Conservation (phyloP, 495 filamentous ascomycete genomes). For the Penicillium roqueforti region DNA sequence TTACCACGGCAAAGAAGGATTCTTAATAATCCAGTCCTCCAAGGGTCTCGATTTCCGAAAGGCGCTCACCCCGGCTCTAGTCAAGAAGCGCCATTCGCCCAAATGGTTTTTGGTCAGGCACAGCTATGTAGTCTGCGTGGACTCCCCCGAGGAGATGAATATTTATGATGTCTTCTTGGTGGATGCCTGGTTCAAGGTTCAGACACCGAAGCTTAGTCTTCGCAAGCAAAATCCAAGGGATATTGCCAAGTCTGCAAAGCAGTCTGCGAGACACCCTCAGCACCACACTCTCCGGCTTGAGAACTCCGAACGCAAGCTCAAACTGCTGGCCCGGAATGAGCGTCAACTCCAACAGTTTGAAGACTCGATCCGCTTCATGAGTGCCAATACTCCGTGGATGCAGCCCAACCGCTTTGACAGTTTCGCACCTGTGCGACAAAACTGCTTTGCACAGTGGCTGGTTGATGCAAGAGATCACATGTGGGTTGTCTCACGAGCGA, state of each 20-base stretch:
- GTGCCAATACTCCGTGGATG: constrained; percentile 72
- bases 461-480: constrained; percentile 97
- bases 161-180: constrained; percentile 98
- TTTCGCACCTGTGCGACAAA: constrained; percentile 84
- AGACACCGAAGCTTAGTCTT: constrained; percentile 59
- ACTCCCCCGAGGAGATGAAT: constrained; percentile 97
- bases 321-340: constrained; percentile 89
- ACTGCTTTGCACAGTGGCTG: constrained; percentile 92
- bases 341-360: constrained; percentile 87
- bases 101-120: constrained; percentile 99
- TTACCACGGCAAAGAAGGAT: constrained; percentile 97
- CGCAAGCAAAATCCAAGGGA: constrained; percentile 64
- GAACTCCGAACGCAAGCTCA: constrained; percentile 85
- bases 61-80: constrained; percentile 66
- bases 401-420: constrained; percentile 82
- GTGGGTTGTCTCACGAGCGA: constrained; percentile 97
- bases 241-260: constrained; percentile 55
- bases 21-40: constrained; percentile 81
- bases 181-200: constrained; percentile 75
- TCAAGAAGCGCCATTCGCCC: constrained; percentile 77
- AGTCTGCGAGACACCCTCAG: constrained; percentile 62
- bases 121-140: constrained; percentile 95
- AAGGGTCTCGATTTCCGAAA: constrained; percentile 88
- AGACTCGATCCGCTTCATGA: constrained; percentile 84
- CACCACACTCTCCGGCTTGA: constrained; percentile 80